Evolutionary conservation across 2,329 filamentous ascomycete genomes (phyloP).

Genomic region (Claviceps sp.): DNA sequence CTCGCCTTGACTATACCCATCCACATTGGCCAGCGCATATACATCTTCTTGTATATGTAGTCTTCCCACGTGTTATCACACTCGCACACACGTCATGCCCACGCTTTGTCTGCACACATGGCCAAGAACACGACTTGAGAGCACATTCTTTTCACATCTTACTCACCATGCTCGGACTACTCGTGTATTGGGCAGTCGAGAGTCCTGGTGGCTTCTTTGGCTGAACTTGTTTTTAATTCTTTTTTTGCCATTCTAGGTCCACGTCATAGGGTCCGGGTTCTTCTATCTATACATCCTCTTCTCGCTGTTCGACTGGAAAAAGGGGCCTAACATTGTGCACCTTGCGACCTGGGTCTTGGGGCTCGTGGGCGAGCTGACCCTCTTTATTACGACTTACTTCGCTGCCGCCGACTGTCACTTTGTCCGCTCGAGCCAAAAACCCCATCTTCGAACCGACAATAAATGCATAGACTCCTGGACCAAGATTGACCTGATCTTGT

Average conservation of each 20-base stretch:
- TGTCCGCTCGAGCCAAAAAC: constrained; percentile 27
- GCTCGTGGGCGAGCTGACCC: constrained; percentile 56
- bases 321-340: constrained; percentile 70
- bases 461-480: constrained; percentile 26
- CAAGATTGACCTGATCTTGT: constrained; percentile 49
- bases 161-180: too few species aligned
- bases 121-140: too few species aligned
- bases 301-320: constrained; percentile 70
- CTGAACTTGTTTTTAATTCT: background rate
- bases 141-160: too few species aligned
- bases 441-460: constrained; percentile 14
- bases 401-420: constrained; percentile 57
- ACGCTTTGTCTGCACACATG: too few species aligned
- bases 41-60: too few species aligned
- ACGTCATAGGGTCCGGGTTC: constrained; percentile 73
- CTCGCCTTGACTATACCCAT: background rate
- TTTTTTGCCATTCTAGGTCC: constrained; percentile 46
- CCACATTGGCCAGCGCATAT: too few species aligned
- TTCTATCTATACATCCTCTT: constrained; percentile 77
- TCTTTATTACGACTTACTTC: constrained; percentile 55
- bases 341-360: constrained; percentile 66
- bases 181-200: too few species aligned
- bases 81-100: too few species aligned
- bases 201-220: background rate
- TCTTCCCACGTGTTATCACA: too few species aligned